phyloP scores from a whole-genome alignment of 805 yeast genomes.

The Metschnikowia aberdeeniae region DNA sequence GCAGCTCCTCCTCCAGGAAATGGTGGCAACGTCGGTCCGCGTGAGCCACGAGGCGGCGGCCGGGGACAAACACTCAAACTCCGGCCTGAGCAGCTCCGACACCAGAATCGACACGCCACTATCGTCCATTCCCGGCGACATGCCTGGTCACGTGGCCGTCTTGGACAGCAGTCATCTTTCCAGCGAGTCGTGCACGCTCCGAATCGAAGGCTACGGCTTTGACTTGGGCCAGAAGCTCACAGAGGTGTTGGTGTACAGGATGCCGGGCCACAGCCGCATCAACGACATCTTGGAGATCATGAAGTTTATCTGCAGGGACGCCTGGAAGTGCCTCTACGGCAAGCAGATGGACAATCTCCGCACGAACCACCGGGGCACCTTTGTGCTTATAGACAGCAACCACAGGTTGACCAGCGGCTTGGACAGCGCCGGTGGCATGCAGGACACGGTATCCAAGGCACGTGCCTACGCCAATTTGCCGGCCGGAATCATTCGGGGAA shows the following conservation, averaged over 20 bases:
- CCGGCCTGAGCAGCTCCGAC: conserved; percentile 11
- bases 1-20: conserved; percentile 67
- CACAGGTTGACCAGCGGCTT: conserved; percentile 54
- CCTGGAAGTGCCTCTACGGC: conserved; percentile 75
- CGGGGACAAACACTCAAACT: neutral
- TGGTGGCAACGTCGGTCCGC: conserved; percentile 67
- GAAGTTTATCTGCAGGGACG: conserved; percentile 89
- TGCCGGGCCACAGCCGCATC: conserved; percentile 41
- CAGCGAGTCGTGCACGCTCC: conserved; percentile 49
- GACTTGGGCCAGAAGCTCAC: conserved; percentile 58
- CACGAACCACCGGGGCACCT: conserved; percentile 87
- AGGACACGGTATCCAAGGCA: conserved; percentile 43
- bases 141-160: conserved; percentile 42
- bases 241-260: conserved; percentile 43
- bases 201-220: conserved; percentile 71
- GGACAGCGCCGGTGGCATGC: conserved; percentile 40
- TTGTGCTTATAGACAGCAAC: conserved; percentile 67
- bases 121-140: conserved; percentile 28
- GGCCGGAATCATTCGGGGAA: conserved; percentile 72
- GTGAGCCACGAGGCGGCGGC: conserved; percentile 46
- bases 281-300: conserved; percentile 72
- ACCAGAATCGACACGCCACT: conserved; percentile 26
- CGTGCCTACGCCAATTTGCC: conserved; percentile 63
- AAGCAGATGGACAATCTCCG: conserved; percentile 90
- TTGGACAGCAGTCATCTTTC: conserved; percentile 31